Evolutionary conservation across 1,284 basidiomycete genomes (phyloP), one percentile per base, ranked within the genome.

Genomic region (Ceratobasidium sp.): DNA sequence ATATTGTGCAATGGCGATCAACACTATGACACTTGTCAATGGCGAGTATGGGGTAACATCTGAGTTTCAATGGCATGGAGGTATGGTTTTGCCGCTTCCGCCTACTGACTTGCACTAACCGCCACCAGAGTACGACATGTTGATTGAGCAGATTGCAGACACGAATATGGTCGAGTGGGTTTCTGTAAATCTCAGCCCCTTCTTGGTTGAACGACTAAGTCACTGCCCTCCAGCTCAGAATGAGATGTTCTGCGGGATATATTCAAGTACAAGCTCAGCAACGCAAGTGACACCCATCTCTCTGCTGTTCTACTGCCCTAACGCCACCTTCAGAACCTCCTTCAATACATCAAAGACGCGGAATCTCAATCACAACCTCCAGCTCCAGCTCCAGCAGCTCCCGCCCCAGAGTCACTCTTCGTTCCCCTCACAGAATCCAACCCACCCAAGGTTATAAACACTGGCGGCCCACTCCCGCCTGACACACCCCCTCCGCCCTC

Each of bases 211-310:
- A 51, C 37, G 37, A 49, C 49, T 34, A 22, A 46, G 64, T 77
- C 74, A 67, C 78, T 79, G 65, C 78, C 76, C 68, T 62, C 71
- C 84, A 95, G 94, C 80, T 86, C 87, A 80, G 91, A 94, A 82
- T 97, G 95, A 95, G 82, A 87, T 15, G 85, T 87, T 37, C 86
- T 96, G 37, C 89, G 91, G 59, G 87, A 92, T 80, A 89, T 90
- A 76, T 89, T 95, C 81, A 94, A 93, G 81, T 83, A 88, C 81
- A 92, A 90, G 82, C 85, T 95, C 6, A 83, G 86, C 80, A 84
- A 92, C 85, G 93, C 92, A 78, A 43, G 83, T 78, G 29, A 11
- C 46, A 66, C 62, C 61, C 51, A 77, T 80, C 19, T 19, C 70
- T 71, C 81, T 7, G 66, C 75, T 19, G 73, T 3, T 43, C 77